Conservation (phyloP, 1,284 basidiomycete genomes). For the Irpex rosettiformis region DNA sequence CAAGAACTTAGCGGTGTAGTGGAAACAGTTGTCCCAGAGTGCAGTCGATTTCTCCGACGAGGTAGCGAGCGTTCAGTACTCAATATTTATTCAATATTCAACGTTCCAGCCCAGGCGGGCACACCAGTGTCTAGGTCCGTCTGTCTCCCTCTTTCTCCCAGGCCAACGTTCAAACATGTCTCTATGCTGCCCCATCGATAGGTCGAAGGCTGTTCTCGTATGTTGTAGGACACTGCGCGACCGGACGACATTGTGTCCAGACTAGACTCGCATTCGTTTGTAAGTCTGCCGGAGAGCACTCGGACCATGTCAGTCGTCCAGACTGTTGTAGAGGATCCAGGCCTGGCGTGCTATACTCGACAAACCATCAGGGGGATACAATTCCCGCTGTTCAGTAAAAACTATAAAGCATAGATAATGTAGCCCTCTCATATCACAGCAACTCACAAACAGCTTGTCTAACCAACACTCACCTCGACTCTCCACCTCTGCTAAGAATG, state of each 20-base stretch:
- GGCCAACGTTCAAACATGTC: background rate
- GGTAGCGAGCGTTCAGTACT: background rate
- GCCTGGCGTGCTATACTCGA: too few relatives aligned
- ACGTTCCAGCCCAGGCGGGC: too few relatives aligned
- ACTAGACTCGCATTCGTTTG: background rate
- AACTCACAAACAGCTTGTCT: background rate
- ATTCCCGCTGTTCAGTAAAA: too few relatives aligned
- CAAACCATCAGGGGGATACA: too few relatives aligned
- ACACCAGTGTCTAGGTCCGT: background rate
- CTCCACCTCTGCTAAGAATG: background rate
- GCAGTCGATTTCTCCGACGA: background rate
- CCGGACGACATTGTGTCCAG: background rate
- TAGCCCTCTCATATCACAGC: background rate
- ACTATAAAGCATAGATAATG: background rate
- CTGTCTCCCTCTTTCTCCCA: background rate
- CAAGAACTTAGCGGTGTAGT: background rate
- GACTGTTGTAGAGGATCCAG: background rate
- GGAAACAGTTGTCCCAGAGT: background rate
- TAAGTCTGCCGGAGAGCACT: background rate
- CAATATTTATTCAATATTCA: too few relatives aligned
- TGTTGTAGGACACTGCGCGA: background rate
- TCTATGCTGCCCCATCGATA: background rate
- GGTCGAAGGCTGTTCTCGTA: background rate
- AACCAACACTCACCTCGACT: background rate
- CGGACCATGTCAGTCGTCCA: background rate